phyloP scores from a whole-genome alignment of 352 stramenopile genomes.

The Plasmopara halstedii region DNA sequence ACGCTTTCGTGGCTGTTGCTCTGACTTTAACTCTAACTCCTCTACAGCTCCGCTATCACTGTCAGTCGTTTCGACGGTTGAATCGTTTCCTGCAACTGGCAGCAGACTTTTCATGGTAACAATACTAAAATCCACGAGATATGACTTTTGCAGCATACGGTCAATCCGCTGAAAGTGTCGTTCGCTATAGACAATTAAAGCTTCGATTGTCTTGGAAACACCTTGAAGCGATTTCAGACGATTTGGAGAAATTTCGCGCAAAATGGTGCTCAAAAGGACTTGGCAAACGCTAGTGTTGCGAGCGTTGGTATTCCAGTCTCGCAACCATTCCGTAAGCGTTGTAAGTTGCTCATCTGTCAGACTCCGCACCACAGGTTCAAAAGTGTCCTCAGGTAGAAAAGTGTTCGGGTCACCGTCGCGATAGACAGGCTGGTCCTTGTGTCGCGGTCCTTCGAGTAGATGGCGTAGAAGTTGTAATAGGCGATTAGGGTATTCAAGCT shows the following conservation, averaged over 20 bases:
- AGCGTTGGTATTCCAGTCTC: slow-evolving; percentile 98
- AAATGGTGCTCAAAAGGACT: slow-evolving; percentile 87
- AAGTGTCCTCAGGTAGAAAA: slow-evolving; percentile 59
- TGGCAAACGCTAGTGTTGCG: slow-evolving; percentile 92
- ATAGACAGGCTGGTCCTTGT: slow-evolving; percentile 50
- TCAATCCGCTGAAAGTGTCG: slow-evolving; percentile 96
- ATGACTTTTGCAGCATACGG: slow-evolving; percentile 93
- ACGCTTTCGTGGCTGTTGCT: slow-evolving; percentile 20
- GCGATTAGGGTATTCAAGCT: slow-evolving; percentile 90
- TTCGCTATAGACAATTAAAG: slow-evolving; percentile 95
- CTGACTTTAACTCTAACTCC: slow-evolving; percentile 16
- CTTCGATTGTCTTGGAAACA: slow-evolving; percentile 80
- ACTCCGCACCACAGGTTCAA: slow-evolving; percentile 50
- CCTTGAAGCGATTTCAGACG: slow-evolving; percentile 67
- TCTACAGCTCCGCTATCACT: slow-evolving; percentile 24
- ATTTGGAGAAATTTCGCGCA: slow-evolving; percentile 59
- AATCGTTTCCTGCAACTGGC: slow-evolving; percentile 26
- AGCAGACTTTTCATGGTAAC: slow-evolving; percentile 83
- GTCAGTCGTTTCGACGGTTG: slow-evolving; percentile 31
- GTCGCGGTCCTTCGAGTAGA: slow-evolving; percentile 64
- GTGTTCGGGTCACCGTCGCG: slow-evolving; percentile 38
- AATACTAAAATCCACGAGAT: slow-evolving; percentile 93
- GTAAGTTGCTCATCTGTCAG: slow-evolving; percentile 81
- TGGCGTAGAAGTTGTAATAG: slow-evolving; percentile 89
- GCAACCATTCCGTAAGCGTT: slow-evolving; percentile 90